Evolutionary conservation across 176 grass and related monocot species (phyloP).

Genomic region (Oryza officinalis): DNA sequence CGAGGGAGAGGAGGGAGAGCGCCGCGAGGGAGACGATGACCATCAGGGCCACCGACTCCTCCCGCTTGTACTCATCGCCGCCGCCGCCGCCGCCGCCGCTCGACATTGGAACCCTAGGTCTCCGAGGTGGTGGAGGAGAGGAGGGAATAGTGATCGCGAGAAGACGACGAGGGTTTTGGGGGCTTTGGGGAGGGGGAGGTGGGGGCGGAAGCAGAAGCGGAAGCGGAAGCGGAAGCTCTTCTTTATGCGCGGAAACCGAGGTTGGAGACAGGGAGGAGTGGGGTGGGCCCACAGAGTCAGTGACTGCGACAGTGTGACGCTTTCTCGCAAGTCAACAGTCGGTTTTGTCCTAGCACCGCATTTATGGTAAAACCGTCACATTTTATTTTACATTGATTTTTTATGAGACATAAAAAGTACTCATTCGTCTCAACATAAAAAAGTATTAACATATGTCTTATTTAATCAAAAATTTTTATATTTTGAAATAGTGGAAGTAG

Average conservation of each 20-base stretch:
- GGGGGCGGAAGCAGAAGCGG: not conserved
- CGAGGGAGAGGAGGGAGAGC: constrained; percentile 73
- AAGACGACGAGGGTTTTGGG: constrained; percentile 46
- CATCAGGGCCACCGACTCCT: constrained; percentile 71
- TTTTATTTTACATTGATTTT: too few species aligned
- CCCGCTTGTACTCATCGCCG: constrained; percentile 65
- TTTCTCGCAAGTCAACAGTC: too few species aligned
- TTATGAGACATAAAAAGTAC: too few species aligned
- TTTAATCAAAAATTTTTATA: too few species aligned
- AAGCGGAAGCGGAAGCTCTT: not conserved
- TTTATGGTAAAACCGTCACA: too few species aligned
- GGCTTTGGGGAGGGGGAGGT: not conserved
- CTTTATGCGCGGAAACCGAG: constrained; percentile 31
- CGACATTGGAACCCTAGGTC: constrained; percentile 57
- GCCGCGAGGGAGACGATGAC: constrained; percentile 89
- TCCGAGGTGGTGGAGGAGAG: not conserved
- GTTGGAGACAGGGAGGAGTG: constrained; percentile 17
- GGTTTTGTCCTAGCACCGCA: too few species aligned
- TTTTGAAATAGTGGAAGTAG: too few species aligned
- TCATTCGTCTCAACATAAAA: too few species aligned
- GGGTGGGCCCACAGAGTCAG: not conserved
- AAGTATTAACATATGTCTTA: too few species aligned
- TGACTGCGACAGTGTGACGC: too few species aligned
- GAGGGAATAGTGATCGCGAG: constrained; percentile 24
- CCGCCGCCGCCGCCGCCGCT: constrained; percentile 24